Conservation (phyloP, 768 basidiomycete species). For the Pleurotus tuoliensis region DNA sequence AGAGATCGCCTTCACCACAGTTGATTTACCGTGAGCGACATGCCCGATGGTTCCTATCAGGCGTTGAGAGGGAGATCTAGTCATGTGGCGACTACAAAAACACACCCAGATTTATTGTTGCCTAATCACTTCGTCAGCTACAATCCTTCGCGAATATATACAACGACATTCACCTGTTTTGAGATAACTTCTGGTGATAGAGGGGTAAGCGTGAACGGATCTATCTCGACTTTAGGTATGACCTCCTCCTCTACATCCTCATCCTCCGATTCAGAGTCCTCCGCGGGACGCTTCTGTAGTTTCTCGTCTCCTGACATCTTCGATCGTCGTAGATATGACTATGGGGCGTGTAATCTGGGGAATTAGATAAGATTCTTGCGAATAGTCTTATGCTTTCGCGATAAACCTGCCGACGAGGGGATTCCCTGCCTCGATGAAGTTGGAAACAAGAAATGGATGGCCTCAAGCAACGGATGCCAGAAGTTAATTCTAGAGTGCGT, state of each 20-base stretch:
- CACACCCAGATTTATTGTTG: conserved; percentile 89
- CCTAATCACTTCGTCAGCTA: conserved; percentile 39
- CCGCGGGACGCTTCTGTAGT: conserved; percentile 41
- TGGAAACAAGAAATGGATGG: too few species aligned
- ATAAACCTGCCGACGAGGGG: too few species aligned
- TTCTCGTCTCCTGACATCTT: conserved; percentile 70
- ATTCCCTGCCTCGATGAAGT: too few species aligned
- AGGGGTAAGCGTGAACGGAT: conserved; percentile 78
- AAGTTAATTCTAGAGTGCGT: too few species aligned
- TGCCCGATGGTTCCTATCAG: conserved; percentile 90
- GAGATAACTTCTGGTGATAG: conserved; percentile 88
- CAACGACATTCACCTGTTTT: conserved; percentile 63
- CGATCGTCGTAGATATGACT: conserved; percentile 8
- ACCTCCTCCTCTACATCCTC: conserved; percentile 51
- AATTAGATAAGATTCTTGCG: too few species aligned
- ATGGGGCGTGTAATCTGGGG: neutral
- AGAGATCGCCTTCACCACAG: conserved; percentile 97
- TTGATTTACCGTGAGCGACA: conserved; percentile 97
- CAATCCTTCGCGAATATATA: too few species aligned
- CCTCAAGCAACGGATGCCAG: too few species aligned
- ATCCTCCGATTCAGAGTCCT: conserved; percentile 63
- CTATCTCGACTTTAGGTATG: conserved; percentile 69
- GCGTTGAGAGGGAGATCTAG: conserved; percentile 1
- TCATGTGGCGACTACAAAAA: neutral
- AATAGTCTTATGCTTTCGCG: too few species aligned